phyloP scores from a whole-genome alignment of 345 rosid genomes.

The Triadica sebifera region DNA sequence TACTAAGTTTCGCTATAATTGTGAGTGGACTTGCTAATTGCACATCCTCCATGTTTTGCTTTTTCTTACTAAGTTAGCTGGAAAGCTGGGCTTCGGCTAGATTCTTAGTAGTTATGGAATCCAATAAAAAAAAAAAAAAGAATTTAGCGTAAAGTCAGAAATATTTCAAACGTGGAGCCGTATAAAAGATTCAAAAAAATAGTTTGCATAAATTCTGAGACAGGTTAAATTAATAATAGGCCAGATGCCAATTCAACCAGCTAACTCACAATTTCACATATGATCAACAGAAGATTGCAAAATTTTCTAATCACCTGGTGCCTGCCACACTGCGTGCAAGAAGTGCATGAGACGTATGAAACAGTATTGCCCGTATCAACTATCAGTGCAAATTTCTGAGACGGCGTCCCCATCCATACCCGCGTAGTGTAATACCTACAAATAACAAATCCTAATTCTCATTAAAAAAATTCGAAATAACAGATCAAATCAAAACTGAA shows the following conservation, averaged over 20 bases:
- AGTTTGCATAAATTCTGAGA: background rate
- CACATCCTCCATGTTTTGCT: too few species aligned
- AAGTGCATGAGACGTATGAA: slow-evolving; percentile 82
- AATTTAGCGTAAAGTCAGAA: slow-evolving; percentile 17
- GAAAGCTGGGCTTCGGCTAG: background rate
- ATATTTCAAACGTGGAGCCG: too few species aligned
- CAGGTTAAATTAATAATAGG: background rate
- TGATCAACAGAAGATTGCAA: background rate
- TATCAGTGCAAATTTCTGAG: slow-evolving; percentile 83
- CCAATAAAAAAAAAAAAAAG: slow-evolving; percentile 33
- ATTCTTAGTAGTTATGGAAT: too few species aligned
- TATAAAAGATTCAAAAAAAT: background rate
- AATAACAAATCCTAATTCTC: slow-evolving; percentile 6
- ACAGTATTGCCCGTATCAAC: slow-evolving; percentile 92
- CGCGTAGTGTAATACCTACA: slow-evolving; percentile 75
- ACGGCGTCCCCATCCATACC: slow-evolving; percentile 94
- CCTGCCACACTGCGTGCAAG: slow-evolving; percentile 74
- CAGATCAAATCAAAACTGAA: background rate
- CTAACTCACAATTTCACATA: slow-evolving; percentile 2
- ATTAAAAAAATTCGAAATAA: background rate
- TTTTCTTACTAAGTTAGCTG: background rate
- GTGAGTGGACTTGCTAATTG: background rate
- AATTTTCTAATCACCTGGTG: slow-evolving; percentile 55
- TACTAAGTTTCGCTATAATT: background rate
- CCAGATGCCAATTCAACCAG: background rate